phyloP scores from a whole-genome alignment of 768 basidiomycete genomes.

The Favolaschia claudopus region DNA sequence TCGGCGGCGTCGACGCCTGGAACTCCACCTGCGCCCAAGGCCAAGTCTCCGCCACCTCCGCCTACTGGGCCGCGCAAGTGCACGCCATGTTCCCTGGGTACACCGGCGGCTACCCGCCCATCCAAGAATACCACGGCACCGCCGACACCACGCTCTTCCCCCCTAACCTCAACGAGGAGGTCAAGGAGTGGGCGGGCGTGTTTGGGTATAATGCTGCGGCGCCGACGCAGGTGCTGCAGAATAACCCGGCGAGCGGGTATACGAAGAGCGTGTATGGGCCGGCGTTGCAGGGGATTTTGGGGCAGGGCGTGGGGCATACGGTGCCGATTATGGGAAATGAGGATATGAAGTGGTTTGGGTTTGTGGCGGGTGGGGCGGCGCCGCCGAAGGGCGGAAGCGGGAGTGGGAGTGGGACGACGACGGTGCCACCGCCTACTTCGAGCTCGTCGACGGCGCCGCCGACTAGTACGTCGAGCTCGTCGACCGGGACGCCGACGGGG shows the following conservation, averaged over 20 bases:
- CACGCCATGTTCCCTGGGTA: conserved; percentile 58
- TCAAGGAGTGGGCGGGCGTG: conserved; percentile 66
- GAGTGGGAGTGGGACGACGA: conserved; percentile 20
- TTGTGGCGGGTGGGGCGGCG: conserved; percentile 38
- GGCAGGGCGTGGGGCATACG: conserved; percentile 56
- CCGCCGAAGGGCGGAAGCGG: conserved; percentile 18
- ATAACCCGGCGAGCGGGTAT: conserved; percentile 54
- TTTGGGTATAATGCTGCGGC: conserved; percentile 52
- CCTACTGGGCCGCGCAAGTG: conserved; percentile 55
- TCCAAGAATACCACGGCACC: conserved; percentile 66
- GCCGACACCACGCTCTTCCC: conserved; percentile 58
- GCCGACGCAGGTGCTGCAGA: conserved; percentile 40
- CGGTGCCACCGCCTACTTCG: conserved; percentile 25
- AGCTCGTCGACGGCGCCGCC: background rate
- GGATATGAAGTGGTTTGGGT: conserved; percentile 57
- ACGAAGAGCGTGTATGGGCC: conserved; percentile 57
- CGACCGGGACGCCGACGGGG: conserved; percentile 13
- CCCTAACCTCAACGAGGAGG: conserved; percentile 57
- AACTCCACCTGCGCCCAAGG: conserved; percentile 56
- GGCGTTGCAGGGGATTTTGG: conserved; percentile 57
- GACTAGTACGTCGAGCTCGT: background rate
- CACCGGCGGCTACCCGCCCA: conserved; percentile 56
- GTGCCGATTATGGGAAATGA: conserved; percentile 57
- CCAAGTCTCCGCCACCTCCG: conserved; percentile 48
- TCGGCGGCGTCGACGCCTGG: conserved; percentile 53